These are phyloP conservation scores for Pneumocystis murina DNA, from an alignment of 1,139 yeast genomes.

Conservation along the genomic window DNA sequence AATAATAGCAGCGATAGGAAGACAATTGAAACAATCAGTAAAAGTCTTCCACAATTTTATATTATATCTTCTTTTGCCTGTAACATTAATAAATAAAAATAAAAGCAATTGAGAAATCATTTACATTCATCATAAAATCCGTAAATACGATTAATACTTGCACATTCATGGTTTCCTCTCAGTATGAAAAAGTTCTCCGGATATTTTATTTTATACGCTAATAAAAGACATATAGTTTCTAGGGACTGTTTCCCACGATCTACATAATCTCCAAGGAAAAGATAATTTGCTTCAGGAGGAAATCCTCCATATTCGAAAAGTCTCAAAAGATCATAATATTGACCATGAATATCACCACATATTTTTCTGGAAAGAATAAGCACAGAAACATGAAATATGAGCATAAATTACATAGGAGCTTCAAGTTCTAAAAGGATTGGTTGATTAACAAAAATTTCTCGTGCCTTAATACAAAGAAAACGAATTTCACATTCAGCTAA, in stretches of 20 bases:
- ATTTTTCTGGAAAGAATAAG: constrained; percentile 3
- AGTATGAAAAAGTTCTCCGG: constrained; percentile 92
- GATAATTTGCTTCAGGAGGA: constrained; percentile 96
- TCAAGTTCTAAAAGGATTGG: constrained; percentile 89
- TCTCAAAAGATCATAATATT: constrained; percentile 86
- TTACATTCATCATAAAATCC: constrained; percentile 94
- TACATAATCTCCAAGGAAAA: constrained; percentile 90
- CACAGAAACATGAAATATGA: neutral
- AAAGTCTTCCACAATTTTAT: constrained; percentile 96
- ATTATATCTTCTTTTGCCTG: constrained; percentile 69
- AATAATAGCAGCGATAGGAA: constrained; percentile 94
- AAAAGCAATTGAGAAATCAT: constrained; percentile 2
- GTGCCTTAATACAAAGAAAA: constrained; percentile 88
- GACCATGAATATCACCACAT: constrained; percentile 89
- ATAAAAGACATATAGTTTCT: constrained; percentile 80
- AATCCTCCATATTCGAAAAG: constrained; percentile 95
- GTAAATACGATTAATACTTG: constrained; percentile 88
- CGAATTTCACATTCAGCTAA: constrained; percentile 88
- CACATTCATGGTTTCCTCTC: constrained; percentile 96
- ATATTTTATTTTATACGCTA: constrained; percentile 91
- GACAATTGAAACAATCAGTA: constrained; percentile 93
- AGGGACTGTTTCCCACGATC: constrained; percentile 96
- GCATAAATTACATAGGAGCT: constrained; percentile 80
- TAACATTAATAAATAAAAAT: neutral
- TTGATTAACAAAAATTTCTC: constrained; percentile 94